These are phyloP conservation scores for Cnidoscolus chayamansa DNA, from an alignment of 441 rosid genomes.

Conservation along the genomic window DNA sequence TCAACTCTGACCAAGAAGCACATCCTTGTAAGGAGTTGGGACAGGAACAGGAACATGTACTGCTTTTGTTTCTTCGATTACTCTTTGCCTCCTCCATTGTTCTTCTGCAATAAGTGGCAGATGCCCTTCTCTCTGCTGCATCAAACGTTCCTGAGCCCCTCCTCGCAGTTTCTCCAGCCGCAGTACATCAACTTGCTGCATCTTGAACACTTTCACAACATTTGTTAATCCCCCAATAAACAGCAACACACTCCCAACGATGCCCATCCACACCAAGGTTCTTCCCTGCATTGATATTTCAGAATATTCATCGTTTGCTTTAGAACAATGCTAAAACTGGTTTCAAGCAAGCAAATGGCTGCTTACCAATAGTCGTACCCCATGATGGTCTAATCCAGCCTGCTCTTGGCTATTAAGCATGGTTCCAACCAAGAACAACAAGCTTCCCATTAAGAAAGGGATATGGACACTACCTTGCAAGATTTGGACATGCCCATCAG, in stretches of 20 bases:
- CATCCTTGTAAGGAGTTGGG: conserved; percentile 65
- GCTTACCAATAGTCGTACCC: conserved; percentile 48
- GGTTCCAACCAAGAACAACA: conserved; percentile 54
- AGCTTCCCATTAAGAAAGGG: conserved; percentile 67
- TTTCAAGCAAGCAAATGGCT: background rate
- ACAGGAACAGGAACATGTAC: conserved; percentile 8
- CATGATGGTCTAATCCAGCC: conserved; percentile 37
- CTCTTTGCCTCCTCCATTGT: conserved; percentile 36
- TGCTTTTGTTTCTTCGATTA: conserved; percentile 28
- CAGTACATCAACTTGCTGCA: conserved; percentile 48
- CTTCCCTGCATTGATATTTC: conserved; percentile 34
- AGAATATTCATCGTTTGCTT: too few relatives aligned
- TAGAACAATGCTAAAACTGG: too few relatives aligned
- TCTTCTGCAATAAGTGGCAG: conserved; percentile 56
- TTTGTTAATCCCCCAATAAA: conserved; percentile 55
- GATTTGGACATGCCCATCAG: conserved; percentile 72
- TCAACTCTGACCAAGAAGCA: conserved; percentile 46
- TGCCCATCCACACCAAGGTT: conserved; percentile 53
- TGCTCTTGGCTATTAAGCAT: conserved; percentile 52
- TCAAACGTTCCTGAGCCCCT: conserved; percentile 59
- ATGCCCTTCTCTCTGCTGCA: conserved; percentile 50
- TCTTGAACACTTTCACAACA: conserved; percentile 66
- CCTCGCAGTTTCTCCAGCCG: conserved; percentile 71
- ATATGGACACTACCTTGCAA: conserved; percentile 61
- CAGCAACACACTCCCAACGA: conserved; percentile 48